Conservation (phyloP, 306 rosid species). For the Trifolium subterraneum region DNA sequence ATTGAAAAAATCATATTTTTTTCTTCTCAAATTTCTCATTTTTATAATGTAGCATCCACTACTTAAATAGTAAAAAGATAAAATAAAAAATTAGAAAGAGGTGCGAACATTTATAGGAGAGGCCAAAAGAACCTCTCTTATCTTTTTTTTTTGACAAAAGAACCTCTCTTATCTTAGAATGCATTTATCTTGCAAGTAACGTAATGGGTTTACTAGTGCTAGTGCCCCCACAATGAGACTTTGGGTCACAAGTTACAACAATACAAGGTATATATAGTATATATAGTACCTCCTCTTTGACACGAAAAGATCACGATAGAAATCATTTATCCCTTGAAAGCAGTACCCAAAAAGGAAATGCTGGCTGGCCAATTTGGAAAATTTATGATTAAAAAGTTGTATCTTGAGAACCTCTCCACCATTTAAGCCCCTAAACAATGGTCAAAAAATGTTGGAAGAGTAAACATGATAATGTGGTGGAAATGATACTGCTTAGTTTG, state of each 20-base stretch:
- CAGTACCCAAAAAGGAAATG: neutral
- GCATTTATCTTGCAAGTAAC: neutral
- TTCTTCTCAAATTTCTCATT: too few relatives aligned
- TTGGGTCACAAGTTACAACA: constrained; percentile 31
- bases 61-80: too few relatives aligned
- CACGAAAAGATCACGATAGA: constrained; percentile 41
- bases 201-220: constrained; percentile 39
- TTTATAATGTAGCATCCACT: too few relatives aligned
- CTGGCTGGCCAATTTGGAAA: constrained; percentile 35
- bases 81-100: too few relatives aligned
- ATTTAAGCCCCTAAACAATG: constrained; percentile 34
- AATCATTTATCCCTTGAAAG: constrained; percentile 46
- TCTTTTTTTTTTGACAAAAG: too few relatives aligned
- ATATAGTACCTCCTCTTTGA: constrained; percentile 1
- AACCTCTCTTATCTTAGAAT: too few relatives aligned
- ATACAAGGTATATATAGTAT: constrained; percentile 6
- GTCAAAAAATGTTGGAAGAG: constrained; percentile 26
- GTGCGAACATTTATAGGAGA: too few relatives aligned
- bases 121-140: too few relatives aligned
- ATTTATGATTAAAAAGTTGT: constrained; percentile 35
- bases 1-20: too few relatives aligned
- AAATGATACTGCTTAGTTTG: constrained; percentile 34
- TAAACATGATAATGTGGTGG: constrained; percentile 15
- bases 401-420: constrained; percentile 31
- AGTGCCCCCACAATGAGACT: constrained; percentile 51